Conservation (phyloP, 257 asterid genomes). For the Nicotiana noctiflora region DNA sequence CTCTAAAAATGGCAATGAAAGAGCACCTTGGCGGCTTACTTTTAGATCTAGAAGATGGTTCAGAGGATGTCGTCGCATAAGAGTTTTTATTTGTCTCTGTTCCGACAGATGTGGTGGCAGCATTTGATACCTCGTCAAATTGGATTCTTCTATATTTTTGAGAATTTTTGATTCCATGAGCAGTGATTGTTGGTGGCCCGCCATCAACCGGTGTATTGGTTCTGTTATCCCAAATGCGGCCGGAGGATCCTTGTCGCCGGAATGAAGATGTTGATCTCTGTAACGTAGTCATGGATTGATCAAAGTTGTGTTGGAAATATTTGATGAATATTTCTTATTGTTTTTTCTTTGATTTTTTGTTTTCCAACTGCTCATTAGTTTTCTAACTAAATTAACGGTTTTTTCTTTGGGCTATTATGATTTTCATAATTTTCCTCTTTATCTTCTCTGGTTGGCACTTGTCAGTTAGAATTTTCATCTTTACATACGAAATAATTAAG, state of each 20-base stretch:
- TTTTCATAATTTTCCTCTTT: not conserved
- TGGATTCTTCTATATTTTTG: not conserved
- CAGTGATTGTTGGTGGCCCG: not conserved
- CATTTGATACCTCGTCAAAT: not conserved
- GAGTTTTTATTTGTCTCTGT: constrained; percentile 4
- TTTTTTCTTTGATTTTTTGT: not conserved
- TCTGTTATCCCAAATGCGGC: constrained; percentile 48
- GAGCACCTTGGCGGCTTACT: constrained; percentile 26
- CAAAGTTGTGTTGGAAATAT: not conserved
- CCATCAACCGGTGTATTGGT: not conserved
- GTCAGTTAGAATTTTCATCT: not conserved
- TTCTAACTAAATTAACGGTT: constrained; percentile 24
- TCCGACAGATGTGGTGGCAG: not conserved
- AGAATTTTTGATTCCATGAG: not conserved
- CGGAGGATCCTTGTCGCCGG: constrained; percentile 78
- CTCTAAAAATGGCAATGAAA: constrained; percentile 26
- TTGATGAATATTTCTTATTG: not conserved
- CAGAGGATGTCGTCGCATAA: not conserved
- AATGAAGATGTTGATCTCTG: constrained; percentile 63
- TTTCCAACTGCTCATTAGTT: not conserved
- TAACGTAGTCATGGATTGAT: constrained; percentile 41
- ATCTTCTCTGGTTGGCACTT: not conserved
- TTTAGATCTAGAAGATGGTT: constrained; percentile 18
- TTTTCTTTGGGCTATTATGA: not conserved
- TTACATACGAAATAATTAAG: not conserved